phyloP scores from a whole-genome alignment of 441 rosid genomes.

The Populus hybrid region DNA sequence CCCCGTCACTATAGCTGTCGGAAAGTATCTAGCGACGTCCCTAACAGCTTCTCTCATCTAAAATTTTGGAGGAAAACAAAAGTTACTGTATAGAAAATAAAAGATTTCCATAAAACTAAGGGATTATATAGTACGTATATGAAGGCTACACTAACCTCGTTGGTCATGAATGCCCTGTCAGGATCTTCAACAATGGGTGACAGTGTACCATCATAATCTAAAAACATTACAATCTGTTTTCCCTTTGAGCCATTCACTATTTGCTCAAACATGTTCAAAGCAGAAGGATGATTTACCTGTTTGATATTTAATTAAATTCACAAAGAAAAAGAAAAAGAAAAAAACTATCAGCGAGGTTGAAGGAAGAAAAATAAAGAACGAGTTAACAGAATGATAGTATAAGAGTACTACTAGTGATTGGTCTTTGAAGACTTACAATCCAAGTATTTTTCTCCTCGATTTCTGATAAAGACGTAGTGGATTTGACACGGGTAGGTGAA shows the following conservation, averaged over 20 bases:
- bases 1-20: constrained; percentile 89
- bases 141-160: constrained; percentile 39
- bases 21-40: constrained; percentile 56
- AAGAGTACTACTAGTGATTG: neutral
- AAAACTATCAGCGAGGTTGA: neutral
- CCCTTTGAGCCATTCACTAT: constrained; percentile 64
- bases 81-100: neutral
- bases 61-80: neutral
- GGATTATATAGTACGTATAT: neutral
- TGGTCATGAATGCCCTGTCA: constrained; percentile 85
- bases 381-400: neutral
- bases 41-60: constrained; percentile 81
- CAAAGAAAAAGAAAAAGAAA: neutral
- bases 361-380: neutral
- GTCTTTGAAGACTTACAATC: constrained; percentile 44
- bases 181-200: constrained; percentile 92
- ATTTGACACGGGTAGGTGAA: constrained; percentile 69
- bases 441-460: constrained; percentile 46
- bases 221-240: constrained; percentile 83
- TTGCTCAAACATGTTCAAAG: constrained; percentile 63
- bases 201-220: constrained; percentile 91
- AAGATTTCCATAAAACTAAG: neutral
- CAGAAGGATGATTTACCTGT: constrained; percentile 79
- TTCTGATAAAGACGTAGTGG: constrained; percentile 33
- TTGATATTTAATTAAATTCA: neutral